Evolutionary conservation across 257 asterid genomes (phyloP), one percentile per base, ranked within the genome.

Genomic region (Gynochthodes officinalis): DNA sequence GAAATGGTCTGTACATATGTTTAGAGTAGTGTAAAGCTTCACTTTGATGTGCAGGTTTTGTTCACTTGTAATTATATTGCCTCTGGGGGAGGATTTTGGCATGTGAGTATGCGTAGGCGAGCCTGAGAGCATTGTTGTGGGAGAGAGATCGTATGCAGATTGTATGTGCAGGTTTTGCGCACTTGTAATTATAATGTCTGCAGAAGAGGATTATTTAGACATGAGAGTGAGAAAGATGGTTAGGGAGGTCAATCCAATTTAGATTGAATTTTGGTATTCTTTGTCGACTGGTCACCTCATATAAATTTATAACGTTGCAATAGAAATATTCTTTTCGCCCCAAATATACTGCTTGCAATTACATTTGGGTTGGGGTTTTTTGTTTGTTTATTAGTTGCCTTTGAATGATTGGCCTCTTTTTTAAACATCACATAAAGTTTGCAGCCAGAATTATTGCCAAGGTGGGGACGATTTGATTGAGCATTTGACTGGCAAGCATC

Each of bases 21-120:
- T 57, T 59, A 77, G 60, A 71, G 79, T 74, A 70, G 83, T 90
- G 84, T 79, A 86, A 78, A 88, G 84, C 79, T 53, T 78, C 52
- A 42, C 32, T 67, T 57, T 40, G 79, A 49, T 82, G 81, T 85
- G 85, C 84, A 81, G 88, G 35, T 70, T 73, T n/a, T n/a, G n/a
- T n/a, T 75, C 70, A 71, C 70, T 67, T 83, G 73, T 77, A 75
- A 28, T 52, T 52, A 69, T 74, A 25, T 18, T 48, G 4, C 9
- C 48, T 48, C 53, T 48, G 5, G 53, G 53, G 21, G 21, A 48
- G 21, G 21, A 48, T 48, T 48, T 48, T 12, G 48, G 49, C 68
- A 11, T 39, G 23, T 19, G 8, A 35, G 32, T 13, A 5, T n/a
- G 0, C n/a, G 4, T 7, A 4, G 3, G 46, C 37, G 46, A 5